Conservation (phyloP, 768 basidiomycete species). For the Nevesoporus exiguus region DNA sequence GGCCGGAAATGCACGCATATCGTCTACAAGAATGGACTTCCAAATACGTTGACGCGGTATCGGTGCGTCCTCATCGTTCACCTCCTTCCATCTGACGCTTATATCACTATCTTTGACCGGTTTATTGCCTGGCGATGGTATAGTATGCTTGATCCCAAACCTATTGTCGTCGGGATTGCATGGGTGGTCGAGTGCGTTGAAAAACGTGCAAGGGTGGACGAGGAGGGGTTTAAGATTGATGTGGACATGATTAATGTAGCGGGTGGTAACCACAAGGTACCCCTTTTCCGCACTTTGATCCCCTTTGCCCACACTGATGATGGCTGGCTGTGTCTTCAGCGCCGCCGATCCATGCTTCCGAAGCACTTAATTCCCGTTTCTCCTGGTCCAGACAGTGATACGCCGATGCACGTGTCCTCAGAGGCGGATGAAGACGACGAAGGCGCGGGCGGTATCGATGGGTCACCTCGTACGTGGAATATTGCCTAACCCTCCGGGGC, state of each 20-base stretch:
- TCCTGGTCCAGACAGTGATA: slow-evolving; percentile 11
- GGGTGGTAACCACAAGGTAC: slow-evolving; percentile 62
- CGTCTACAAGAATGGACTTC: slow-evolving; percentile 78
- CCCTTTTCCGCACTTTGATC: neutral
- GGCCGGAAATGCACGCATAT: slow-evolving; percentile 79
- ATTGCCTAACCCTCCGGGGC: slow-evolving; percentile 6
- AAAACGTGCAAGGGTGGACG: slow-evolving; percentile 58
- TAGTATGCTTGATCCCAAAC: slow-evolving; percentile 67
- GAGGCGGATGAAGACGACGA: slow-evolving; percentile 29
- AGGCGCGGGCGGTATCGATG: slow-evolving; percentile 27
- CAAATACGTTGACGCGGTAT: slow-evolving; percentile 71
- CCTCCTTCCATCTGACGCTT: neutral
- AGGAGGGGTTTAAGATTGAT: slow-evolving; percentile 62
- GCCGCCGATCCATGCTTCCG: slow-evolving; percentile 72
- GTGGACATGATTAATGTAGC: slow-evolving; percentile 55
- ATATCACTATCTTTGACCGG: neutral
- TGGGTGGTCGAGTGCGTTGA: slow-evolving; percentile 91
- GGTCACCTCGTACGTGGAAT: slow-evolving; percentile 22
- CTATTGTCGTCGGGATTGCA: slow-evolving; percentile 75
- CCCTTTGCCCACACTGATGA: neutral
- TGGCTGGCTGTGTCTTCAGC: slow-evolving; percentile 38
- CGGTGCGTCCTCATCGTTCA: slow-evolving; percentile 42
- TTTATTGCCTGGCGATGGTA: neutral
- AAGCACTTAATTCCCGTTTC: slow-evolving; percentile 45
- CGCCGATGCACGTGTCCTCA: slow-evolving; percentile 18